Evolutionary conservation across 495 filamentous ascomycete species (phyloP).

Genomic region (Aspergillus cavernicola): DNA sequence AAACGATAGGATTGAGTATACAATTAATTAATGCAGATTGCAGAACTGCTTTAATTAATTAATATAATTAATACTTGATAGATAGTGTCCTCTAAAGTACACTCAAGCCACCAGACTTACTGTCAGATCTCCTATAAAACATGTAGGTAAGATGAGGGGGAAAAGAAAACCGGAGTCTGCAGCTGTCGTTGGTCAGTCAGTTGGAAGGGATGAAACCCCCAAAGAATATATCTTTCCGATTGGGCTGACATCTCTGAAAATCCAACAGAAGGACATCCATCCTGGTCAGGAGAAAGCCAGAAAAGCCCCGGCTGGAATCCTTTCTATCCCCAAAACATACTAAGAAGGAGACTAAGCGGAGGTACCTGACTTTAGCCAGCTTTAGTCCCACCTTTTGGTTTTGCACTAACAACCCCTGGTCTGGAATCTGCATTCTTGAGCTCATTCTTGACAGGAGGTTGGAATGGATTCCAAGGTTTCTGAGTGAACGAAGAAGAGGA

Average conservation of each 20-base stretch:
- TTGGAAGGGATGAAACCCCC: constrained; percentile 5
- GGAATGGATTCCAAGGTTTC: constrained; percentile 1
- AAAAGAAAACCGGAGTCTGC: constrained; percentile 4
- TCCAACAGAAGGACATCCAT: not conserved
- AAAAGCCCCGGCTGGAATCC: constrained; percentile 1
- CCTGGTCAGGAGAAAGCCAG: not conserved
- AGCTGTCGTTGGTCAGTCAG: constrained; percentile 3
- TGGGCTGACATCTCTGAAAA: not conserved
- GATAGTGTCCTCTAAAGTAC: too few species aligned
- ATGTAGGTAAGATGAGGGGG: not conserved
- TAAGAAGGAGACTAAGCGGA: constrained; percentile 9
- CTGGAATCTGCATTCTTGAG: constrained; percentile 4
- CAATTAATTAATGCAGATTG: not conserved
- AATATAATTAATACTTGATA: too few species aligned
- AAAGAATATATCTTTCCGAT: not conserved
- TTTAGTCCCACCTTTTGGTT: constrained; percentile 7
- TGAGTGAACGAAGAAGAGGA: not conserved
- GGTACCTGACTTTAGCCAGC: constrained; percentile 12
- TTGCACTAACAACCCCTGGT: constrained; percentile 4
- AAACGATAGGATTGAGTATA: not conserved
- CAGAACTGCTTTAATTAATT: not conserved
- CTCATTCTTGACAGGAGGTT: not conserved
- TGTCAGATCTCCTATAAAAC: not conserved
- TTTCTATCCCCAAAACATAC: not conserved
- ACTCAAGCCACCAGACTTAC: not conserved